A percentile compares a stretch with the other conserved stretches of the same genome.
These are phyloP conservation scores for Exophiala dermatitidis DNA, from an alignment of 2,329 filamentous ascomycete species.

Conservation along the genomic window DNA sequence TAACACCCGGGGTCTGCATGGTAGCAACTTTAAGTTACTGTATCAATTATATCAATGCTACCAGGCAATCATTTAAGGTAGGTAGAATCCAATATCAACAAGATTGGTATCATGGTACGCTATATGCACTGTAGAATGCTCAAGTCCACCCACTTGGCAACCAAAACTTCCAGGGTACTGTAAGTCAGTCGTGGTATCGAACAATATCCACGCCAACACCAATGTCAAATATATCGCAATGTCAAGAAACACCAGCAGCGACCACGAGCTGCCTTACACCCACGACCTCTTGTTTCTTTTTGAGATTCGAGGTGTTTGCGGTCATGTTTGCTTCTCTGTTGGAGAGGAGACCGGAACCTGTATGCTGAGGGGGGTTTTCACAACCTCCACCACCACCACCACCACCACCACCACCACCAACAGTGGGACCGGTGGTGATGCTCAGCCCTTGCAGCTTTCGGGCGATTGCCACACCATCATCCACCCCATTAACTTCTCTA, in stretches of 20 bases:
- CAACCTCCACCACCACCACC: not conserved
- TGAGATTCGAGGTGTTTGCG: not conserved
- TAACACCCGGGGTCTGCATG: too few species aligned
- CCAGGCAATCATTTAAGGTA: too few species aligned
- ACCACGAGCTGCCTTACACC: slow-evolving; percentile 19
- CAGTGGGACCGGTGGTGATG: slow-evolving; percentile 1
- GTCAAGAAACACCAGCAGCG: slow-evolving; percentile 19
- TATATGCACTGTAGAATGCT: too few species aligned
- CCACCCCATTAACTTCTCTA: not conserved
- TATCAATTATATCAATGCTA: too few species aligned
- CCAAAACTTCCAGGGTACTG: too few species aligned
- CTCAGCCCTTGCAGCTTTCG: slow-evolving; percentile 10
- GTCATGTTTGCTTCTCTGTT: too few species aligned
- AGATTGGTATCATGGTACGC: too few species aligned
- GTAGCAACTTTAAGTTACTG: too few species aligned
- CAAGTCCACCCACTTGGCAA: too few species aligned
- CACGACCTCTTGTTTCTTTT: slow-evolving; percentile 12
- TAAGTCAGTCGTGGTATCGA: too few species aligned
- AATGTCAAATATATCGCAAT: not conserved
- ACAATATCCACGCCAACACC: not conserved
- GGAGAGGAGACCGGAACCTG: too few species aligned
- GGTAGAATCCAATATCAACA: too few species aligned
- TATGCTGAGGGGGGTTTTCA: not conserved
- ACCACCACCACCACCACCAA: not conserved
- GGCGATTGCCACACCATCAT: slow-evolving; percentile 2